phyloP scores from a whole-genome alignment of 2,329 filamentous ascomycete genomes.

The Talaromyces sp. region DNA sequence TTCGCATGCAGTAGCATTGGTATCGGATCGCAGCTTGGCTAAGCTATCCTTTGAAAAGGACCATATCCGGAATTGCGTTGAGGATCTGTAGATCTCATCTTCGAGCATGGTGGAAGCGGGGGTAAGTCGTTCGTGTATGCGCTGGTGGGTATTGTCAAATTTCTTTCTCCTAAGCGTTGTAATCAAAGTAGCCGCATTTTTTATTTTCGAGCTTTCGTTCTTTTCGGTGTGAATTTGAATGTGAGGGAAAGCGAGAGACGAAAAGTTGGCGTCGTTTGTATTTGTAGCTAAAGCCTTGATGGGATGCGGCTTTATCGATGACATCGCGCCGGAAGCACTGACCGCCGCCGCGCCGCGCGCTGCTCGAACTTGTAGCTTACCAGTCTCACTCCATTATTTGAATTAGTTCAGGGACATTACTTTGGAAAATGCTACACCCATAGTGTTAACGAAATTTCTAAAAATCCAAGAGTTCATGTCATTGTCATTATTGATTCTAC shows the following conservation, averaged over 20 bases:
- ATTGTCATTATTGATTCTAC: neutral
- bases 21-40: slow-evolving; percentile 66
- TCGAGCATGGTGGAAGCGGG: slow-evolving; percentile 61
- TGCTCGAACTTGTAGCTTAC: neutral
- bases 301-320: neutral
- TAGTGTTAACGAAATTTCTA: neutral
- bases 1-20: slow-evolving; percentile 73
- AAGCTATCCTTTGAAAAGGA: slow-evolving; percentile 77
- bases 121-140: neutral
- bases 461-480: neutral
- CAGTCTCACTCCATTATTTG: neutral
- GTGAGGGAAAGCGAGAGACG: neutral
- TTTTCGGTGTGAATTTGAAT: neutral
- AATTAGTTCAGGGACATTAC: neutral
- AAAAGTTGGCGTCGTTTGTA: neutral
- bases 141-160: neutral
- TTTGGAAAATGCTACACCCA: neutral
- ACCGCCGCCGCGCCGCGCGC: neutral
- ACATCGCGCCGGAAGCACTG: neutral
- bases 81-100: slow-evolving; percentile 84
- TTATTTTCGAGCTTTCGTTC: neutral
- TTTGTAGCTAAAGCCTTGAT: neutral
- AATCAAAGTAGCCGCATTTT: neutral
- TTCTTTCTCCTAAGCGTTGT: neutral
- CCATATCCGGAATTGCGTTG: slow-evolving; percentile 89